These are phyloP conservation scores for Microsporum audouinii DNA, from an alignment of 2,329 filamentous ascomycete species.

Conservation along the genomic window DNA sequence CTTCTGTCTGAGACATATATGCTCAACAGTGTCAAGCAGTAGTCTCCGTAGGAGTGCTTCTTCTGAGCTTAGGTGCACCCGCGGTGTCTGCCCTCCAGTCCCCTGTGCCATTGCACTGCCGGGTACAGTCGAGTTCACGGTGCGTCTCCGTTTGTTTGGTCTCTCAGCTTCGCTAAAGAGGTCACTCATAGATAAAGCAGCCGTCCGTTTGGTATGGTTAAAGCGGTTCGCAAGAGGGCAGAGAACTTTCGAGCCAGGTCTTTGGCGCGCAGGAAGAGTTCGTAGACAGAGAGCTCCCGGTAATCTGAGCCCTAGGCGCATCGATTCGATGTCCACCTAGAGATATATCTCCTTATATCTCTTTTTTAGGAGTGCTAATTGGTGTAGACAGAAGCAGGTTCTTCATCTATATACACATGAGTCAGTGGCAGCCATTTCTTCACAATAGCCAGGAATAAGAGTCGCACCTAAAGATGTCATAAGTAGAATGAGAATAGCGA, in stretches of 20 bases:
- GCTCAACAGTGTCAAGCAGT: constrained; percentile 67
- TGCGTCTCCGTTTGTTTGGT: constrained; percentile 25
- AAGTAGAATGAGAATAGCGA: background rate
- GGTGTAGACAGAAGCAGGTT: background rate
- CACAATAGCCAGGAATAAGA: background rate
- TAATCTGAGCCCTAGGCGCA: background rate
- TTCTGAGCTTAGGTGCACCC: constrained; percentile 52
- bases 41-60: constrained; percentile 65
- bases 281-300: background rate
- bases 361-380: background rate
- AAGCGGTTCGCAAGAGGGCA: background rate
- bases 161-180: constrained; percentile 12
- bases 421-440: background rate
- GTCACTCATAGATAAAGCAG: background rate
- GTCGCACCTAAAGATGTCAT: background rate
- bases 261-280: background rate
- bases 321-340: background rate
- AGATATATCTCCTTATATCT: background rate
- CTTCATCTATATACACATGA: background rate
- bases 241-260: background rate
- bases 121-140: constrained; percentile 16
- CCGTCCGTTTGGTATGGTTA: background rate
- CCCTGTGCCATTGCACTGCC: background rate
- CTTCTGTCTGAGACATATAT: constrained; percentile 37
- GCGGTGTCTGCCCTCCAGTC: constrained; percentile 17